Conservation (phyloP, 352 stramenopile species). For the Pythium dissimile region DNA sequence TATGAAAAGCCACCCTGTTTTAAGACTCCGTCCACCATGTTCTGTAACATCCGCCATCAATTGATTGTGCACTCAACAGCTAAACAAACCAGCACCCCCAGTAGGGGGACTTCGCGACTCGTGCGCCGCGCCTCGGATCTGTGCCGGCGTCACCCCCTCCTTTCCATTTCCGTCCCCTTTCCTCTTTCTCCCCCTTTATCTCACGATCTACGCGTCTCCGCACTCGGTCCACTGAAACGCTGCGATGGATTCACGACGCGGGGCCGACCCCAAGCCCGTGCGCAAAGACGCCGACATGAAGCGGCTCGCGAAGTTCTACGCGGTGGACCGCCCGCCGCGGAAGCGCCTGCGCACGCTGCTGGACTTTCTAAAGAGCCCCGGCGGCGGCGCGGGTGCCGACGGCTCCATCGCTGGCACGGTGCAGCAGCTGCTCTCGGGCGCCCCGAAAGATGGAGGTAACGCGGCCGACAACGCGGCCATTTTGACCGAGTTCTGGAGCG, state of each 20-base stretch:
- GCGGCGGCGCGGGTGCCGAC: conserved; percentile 27
- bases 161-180: too few relatives aligned
- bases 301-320: conserved; percentile 86
- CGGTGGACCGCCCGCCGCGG: conserved; percentile 69
- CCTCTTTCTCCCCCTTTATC: too few relatives aligned
- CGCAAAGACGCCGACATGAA: conserved; percentile 55
- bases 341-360: conserved; percentile 82
- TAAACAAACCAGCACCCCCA: too few relatives aligned
- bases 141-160: too few relatives aligned
- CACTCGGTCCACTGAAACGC: too few relatives aligned
- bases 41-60: too few relatives aligned
- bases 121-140: too few relatives aligned
- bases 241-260: conserved; percentile 19
- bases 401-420: conserved; percentile 69
- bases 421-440: conserved; percentile 52
- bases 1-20: too few relatives aligned
- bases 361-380: conserved; percentile 76
- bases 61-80: too few relatives aligned
- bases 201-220: too few relatives aligned
- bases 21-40: too few relatives aligned
- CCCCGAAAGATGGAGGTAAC: conserved; percentile 42
- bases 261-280: conserved; percentile 14
- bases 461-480: conserved; percentile 41
- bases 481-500: conserved; percentile 74
- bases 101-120: too few relatives aligned